phyloP scores from a whole-genome alignment of 1,139 yeast species.

The Geotrichum carabidarum region DNA sequence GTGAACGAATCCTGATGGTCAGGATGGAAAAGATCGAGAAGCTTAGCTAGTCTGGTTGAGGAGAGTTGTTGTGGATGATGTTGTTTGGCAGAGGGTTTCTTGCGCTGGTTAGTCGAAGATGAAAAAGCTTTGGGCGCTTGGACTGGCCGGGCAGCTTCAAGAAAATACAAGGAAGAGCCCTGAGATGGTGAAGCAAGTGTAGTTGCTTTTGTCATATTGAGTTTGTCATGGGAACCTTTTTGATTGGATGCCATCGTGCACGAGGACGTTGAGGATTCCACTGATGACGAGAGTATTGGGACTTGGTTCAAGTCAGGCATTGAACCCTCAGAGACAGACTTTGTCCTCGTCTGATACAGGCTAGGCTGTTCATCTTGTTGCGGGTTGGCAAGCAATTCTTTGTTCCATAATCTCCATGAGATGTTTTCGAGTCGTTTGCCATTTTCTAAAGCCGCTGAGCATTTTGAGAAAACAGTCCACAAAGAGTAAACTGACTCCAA shows the following conservation, averaged over 20 bases:
- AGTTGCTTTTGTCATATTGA: background rate
- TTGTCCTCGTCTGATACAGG: background rate
- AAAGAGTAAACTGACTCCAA: constrained; percentile 40
- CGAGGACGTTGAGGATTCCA: constrained; percentile 19
- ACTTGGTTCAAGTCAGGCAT: constrained; percentile 19
- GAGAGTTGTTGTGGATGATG: background rate
- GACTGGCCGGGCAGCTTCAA: background rate
- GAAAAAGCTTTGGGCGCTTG: background rate
- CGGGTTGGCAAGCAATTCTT: constrained; percentile 37
- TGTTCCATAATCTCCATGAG: constrained; percentile 55
- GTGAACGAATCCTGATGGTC: background rate
- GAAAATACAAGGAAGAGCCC: background rate
- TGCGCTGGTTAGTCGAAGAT: background rate
- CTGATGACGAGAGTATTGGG: constrained; percentile 22
- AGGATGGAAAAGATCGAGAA: constrained; percentile 1
- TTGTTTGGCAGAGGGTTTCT: background rate
- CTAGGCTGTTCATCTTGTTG: background rate
- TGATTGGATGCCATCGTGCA: constrained; percentile 10
- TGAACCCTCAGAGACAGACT: background rate
- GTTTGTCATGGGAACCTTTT: constrained; percentile 12
- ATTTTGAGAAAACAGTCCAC: constrained; percentile 52
- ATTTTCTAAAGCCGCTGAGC: constrained; percentile 48
- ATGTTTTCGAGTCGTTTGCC: constrained; percentile 55
- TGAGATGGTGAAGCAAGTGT: constrained; percentile 1
- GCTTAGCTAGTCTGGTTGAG: background rate